Evolutionary conservation across 345 rosid genomes (phyloP), one percentile per base, ranked within the genome.

Genomic region (Gynandropsis gynandra): DNA sequence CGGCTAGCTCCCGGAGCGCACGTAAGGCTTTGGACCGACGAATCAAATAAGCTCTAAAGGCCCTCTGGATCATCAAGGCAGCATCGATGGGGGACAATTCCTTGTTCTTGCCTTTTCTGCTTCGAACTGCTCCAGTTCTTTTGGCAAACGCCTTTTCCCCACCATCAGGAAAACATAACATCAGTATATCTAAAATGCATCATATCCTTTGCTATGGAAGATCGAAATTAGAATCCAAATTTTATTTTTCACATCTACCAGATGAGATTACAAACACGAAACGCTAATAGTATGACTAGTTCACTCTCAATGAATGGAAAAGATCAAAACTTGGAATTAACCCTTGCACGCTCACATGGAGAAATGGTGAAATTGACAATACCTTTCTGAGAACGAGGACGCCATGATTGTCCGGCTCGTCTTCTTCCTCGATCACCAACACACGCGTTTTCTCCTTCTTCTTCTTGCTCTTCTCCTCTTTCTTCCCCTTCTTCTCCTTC

Each of bases 1-100:
- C 70, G 4, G 99, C 99, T 52, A 93, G 71, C 49, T 93, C 95
- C 57, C 95, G 83, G 51, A 88, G 90, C 13, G 95, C 85, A 41
- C 95, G 94, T 42, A 87, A 75, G 56, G 85, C 65, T 68, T 78
- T 80, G 12, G 95, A 88, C 45, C 97, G 74, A 18, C 82, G 82
- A 24, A 85, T 75, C 57, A 93, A 54, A 68, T 93, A 85, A 66
- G 90, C 85, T 67, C 80, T 80, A 71, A 82, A 93, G 4, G 68
- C 71, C 61, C 74, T 56, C 78, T 93, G 99, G 69, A 93, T 93
- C 80, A 69, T 47, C 65, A 70, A 38, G n/a, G 90, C 92, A 0
- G 97, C 99, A 68, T 85, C 87, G 56, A 75, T 83, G 36, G 76
- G 80, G 11, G 87, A 49, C 76, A 88, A 60, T 41, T 83, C 87